These are phyloP conservation scores for Malus sylvestris DNA, from an alignment of 306 rosid genomes.

Conservation along the genomic window DNA sequence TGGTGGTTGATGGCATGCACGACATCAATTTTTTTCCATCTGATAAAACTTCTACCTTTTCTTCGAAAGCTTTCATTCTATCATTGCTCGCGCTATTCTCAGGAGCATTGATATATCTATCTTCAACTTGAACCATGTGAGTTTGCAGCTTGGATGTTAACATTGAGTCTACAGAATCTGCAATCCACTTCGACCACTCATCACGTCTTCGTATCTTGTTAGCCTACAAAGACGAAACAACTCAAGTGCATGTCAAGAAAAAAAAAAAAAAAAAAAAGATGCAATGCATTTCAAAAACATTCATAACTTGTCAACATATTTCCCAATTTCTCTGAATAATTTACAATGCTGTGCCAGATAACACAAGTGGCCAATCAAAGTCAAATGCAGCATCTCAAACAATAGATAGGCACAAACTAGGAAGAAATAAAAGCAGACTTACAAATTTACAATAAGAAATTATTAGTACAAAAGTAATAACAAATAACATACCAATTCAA, in stretches of 20 bases:
- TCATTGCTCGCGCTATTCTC: constrained; percentile 27
- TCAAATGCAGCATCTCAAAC: not conserved
- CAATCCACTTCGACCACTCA: constrained; percentile 78
- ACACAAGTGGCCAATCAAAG: not conserved
- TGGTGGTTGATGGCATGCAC: constrained; percentile 7
- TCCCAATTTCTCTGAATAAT: not conserved
- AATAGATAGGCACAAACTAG: not conserved
- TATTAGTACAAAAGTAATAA: too few species aligned
- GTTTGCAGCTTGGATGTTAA: constrained; percentile 26
- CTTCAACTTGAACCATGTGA: constrained; percentile 28
- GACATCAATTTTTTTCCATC: constrained; percentile 15
- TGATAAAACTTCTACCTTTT: constrained; percentile 27
- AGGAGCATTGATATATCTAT: constrained; percentile 23
- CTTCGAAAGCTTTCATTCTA: constrained; percentile 24
- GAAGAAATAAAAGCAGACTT: not conserved
- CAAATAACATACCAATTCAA: not conserved
- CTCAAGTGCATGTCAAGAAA: not conserved
- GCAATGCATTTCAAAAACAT: not conserved
- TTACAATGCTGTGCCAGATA: not conserved
- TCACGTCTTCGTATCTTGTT: constrained; percentile 63
- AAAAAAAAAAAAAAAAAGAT: not conserved
- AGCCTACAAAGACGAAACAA: constrained; percentile 39
- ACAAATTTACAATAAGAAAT: not conserved
- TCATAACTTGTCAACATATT: not conserved
- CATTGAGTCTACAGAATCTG: constrained; percentile 36